Conservation (phyloP, 2,329 filamentous ascomycete genomes). For the Plenodomus tracheiphilus region DNA sequence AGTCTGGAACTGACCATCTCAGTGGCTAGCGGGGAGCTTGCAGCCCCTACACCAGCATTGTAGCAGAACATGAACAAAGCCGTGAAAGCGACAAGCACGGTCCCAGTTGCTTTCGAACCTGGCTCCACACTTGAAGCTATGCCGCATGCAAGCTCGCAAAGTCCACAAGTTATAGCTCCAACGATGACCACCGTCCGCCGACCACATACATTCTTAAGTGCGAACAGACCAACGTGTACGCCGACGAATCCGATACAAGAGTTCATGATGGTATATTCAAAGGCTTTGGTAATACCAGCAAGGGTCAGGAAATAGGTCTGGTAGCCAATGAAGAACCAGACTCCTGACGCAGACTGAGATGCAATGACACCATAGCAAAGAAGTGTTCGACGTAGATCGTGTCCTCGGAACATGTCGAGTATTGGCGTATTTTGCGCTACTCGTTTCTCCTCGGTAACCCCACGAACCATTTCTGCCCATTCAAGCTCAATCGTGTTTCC, state of each 20-base stretch:
- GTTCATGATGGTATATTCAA: slow-evolving; percentile 56
- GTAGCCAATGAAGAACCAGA: slow-evolving; percentile 58
- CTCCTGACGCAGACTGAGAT: slow-evolving; percentile 50
- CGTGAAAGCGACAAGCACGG: slow-evolving; percentile 39
- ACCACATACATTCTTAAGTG: slow-evolving; percentile 53
- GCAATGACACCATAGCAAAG: slow-evolving; percentile 56
- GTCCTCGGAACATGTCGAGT: slow-evolving; percentile 54
- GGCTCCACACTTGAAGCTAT: slow-evolving; percentile 36
- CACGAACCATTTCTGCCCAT: slow-evolving; percentile 31
- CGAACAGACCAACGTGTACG: slow-evolving; percentile 54
- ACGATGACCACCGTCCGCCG: slow-evolving; percentile 54
- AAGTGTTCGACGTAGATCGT: slow-evolving; percentile 54
- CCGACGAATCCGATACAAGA: slow-evolving; percentile 55
- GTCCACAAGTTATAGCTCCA: slow-evolving; percentile 50
- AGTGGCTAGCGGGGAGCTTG: slow-evolving; percentile 36
- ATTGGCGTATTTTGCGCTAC: slow-evolving; percentile 57
- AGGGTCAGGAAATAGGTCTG: slow-evolving; percentile 50
- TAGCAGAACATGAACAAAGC: slow-evolving; percentile 44
- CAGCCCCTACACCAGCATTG: slow-evolving; percentile 39
- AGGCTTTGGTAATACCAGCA: slow-evolving; percentile 40
- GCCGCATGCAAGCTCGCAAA: slow-evolving; percentile 52
- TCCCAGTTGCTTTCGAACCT: slow-evolving; percentile 24
- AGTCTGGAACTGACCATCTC: slow-evolving; percentile 39
- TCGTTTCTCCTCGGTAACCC: slow-evolving; percentile 31
- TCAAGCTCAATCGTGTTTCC: slow-evolving; percentile 27